Conservation (phyloP, 2,329 filamentous ascomycete species). For the Seiridium cupressi region DNA sequence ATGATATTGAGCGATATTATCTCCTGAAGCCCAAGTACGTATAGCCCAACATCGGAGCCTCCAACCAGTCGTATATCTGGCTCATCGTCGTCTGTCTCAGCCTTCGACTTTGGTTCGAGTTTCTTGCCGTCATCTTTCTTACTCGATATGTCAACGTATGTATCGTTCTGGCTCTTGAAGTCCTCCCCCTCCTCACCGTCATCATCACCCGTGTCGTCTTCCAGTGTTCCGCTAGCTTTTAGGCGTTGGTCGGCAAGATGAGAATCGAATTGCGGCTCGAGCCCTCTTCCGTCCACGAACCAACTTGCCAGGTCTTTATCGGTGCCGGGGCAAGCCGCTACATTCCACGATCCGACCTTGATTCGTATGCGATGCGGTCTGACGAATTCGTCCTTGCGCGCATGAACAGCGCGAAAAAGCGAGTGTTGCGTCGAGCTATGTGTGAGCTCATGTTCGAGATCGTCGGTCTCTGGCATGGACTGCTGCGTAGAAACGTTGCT, state of each 20-base stretch:
- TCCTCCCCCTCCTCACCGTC: background rate
- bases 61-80: conserved; percentile 44
- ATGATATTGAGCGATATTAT: conserved; percentile 82
- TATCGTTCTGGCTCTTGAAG: conserved; percentile 20
- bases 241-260: conserved; percentile 55
- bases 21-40: conserved; percentile 88
- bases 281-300: conserved; percentile 78
- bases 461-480: conserved; percentile 42
- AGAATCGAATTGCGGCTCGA: conserved; percentile 63
- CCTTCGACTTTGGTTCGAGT: conserved; percentile 25
- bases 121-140: conserved; percentile 14
- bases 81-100: conserved; percentile 45
- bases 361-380: conserved; percentile 72
- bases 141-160: conserved; percentile 12
- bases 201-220: conserved; percentile 11
- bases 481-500: conserved; percentile 10
- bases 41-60: conserved; percentile 76
- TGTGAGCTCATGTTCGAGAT: conserved; percentile 26
- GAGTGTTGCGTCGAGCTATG: conserved; percentile 50
- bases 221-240: conserved; percentile 35
- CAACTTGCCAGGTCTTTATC: conserved; percentile 85
- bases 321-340: conserved; percentile 78
- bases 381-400: conserved; percentile 76
- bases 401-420: conserved; percentile 65
- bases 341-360: conserved; percentile 95